A percentile compares a stretch with the other conserved stretches of the same genome.
These are phyloP conservation scores for Malus hybrid DNA, from an alignment of 331 rosid species.

Conservation along the genomic window DNA sequence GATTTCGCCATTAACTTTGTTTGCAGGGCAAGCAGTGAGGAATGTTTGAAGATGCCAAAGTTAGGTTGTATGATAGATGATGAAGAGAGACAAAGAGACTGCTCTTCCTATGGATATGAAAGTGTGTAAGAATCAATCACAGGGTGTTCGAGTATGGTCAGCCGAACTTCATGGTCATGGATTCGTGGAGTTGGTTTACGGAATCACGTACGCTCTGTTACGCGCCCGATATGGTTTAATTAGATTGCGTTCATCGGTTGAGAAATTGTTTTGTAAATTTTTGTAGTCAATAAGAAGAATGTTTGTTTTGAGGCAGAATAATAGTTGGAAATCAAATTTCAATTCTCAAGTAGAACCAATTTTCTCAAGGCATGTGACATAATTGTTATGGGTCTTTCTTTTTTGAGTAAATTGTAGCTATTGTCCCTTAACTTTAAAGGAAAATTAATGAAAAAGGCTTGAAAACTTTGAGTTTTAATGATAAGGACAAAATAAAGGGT, in stretches of 20 bases:
- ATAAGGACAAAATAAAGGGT: too few relatives aligned
- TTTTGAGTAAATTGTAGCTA: too few relatives aligned
- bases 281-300: conserved; percentile 8
- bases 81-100: background rate
- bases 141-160: background rate
- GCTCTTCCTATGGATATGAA: background rate
- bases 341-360: too few relatives aligned
- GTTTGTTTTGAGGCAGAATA: conserved; percentile 4
- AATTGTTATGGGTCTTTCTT: too few relatives aligned
- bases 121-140: background rate
- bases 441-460: too few relatives aligned
- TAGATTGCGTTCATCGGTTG: conserved; percentile 3
- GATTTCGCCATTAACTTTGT: conserved; percentile 10
- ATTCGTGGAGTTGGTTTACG: conserved; percentile 10
- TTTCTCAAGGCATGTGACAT: too few relatives aligned
- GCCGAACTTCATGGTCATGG: conserved; percentile 6
- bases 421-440: too few relatives aligned
- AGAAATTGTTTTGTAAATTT: conserved; percentile 5
- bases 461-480: too few relatives aligned
- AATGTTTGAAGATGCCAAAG: conserved; percentile 7
- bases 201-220: conserved; percentile 4
- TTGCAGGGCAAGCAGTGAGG: conserved; percentile 54
- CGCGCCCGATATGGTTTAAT: background rate
- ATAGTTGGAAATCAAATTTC: background rate
- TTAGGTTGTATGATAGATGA: conserved; percentile 9